Evolutionary conservation across 148 eudicot genomes (phyloP).

Genomic region (Cornus florida): DNA sequence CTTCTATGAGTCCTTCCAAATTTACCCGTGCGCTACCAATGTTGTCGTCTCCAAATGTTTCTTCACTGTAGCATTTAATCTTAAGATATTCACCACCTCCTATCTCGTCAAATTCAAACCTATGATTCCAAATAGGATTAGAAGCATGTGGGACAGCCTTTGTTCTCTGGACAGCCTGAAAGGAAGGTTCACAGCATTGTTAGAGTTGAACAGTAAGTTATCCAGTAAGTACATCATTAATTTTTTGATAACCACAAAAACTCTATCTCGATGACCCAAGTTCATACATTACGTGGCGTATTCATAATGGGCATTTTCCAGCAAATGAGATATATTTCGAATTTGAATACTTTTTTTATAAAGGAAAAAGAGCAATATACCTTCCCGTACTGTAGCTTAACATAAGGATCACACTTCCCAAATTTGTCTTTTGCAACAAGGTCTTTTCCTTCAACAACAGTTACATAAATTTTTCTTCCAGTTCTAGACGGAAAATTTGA

Average conservation of each 20-base stretch:
- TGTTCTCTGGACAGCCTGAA: conserved; percentile 63
- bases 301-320: background rate
- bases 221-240: too few relatives aligned
- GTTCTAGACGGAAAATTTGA: conserved; percentile 50
- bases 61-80: conserved; percentile 75
- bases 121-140: conserved; percentile 82
- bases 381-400: conserved; percentile 95
- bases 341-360: too few relatives aligned
- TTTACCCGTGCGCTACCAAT: conserved; percentile 88
- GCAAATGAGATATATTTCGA: background rate
- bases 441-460: conserved; percentile 76
- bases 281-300: too few relatives aligned
- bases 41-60: conserved; percentile 77
- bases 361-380: conserved; percentile 26
- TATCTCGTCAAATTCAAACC: conserved; percentile 92
- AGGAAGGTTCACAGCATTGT: conserved; percentile 3
- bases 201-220: too few relatives aligned
- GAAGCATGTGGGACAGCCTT: conserved; percentile 42
- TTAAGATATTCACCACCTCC: conserved; percentile 87
- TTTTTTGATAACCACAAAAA: too few relatives aligned
- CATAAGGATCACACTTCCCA: conserved; percentile 72
- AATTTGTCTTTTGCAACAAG: conserved; percentile 66
- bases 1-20: conserved; percentile 86
- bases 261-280: too few relatives aligned
- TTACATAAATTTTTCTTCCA: conserved; percentile 77